These are phyloP conservation scores for Millerozyma miso DNA, from an alignment of 805 yeast species.

Conservation along the genomic window DNA sequence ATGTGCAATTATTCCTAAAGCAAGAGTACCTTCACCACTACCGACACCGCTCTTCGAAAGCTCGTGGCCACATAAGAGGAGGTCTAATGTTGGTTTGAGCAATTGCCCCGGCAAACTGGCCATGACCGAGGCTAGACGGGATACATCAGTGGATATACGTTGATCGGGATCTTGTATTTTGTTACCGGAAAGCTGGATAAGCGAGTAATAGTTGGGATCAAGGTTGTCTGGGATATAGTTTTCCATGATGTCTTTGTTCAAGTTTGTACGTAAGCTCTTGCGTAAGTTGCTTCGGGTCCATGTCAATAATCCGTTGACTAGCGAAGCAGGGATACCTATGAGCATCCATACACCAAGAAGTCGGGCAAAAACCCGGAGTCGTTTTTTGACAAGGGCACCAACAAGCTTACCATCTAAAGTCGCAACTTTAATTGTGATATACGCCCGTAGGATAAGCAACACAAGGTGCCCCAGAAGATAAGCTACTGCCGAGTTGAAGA, in stretches of 20 bases:
- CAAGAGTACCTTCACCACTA: constrained; percentile 72
- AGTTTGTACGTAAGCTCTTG: constrained; percentile 54
- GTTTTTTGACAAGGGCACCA: constrained; percentile 71
- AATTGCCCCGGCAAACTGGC: constrained; percentile 78
- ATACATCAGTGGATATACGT: constrained; percentile 75
- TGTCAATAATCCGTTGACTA: constrained; percentile 66
- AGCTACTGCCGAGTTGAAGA: constrained; percentile 23
- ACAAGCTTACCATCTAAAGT: constrained; percentile 82
- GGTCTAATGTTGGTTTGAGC: constrained; percentile 77
- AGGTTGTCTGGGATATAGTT: constrained; percentile 68
- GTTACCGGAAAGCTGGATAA: constrained; percentile 53
- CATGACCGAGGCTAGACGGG: constrained; percentile 65
- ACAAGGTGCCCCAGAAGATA: constrained; percentile 50
- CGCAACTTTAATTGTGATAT: constrained; percentile 77
- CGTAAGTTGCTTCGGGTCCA: constrained; percentile 59
- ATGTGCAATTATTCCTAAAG: constrained; percentile 77
- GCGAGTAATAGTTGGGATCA: constrained; percentile 69
- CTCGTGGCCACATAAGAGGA: constrained; percentile 75
- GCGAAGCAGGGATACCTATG: constrained; percentile 81
- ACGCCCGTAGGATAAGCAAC: constrained; percentile 62
- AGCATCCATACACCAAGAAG: constrained; percentile 73
- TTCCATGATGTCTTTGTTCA: constrained; percentile 62
- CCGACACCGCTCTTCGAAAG: constrained; percentile 62
- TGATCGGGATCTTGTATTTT: constrained; percentile 74
- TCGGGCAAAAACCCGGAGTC: constrained; percentile 58